Evolutionary conservation across 1,284 basidiomycete species (phyloP).

Genomic region (Moesziomyces globuligerus): DNA sequence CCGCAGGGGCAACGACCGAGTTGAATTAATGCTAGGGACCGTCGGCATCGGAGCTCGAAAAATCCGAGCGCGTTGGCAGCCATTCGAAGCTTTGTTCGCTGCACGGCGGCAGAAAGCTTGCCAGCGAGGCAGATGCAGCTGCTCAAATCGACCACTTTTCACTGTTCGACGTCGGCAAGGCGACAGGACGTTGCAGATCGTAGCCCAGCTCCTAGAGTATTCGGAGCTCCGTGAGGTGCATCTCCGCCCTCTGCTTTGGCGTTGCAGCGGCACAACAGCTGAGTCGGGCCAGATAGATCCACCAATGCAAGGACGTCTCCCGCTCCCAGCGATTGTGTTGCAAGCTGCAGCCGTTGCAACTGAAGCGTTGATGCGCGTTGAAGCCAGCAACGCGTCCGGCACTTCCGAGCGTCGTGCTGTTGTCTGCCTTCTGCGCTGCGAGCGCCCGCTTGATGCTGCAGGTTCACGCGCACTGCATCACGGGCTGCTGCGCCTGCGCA

Average conservation of each 20-base stretch:
- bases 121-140: background rate
- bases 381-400: conserved; percentile 6
- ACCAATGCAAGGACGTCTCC: background rate
- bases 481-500: background rate
- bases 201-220: background rate
- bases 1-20: no score
- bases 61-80: background rate
- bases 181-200: background rate
- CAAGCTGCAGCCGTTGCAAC: no score
- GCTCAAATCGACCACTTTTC: background rate
- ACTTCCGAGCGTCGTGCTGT: no score
- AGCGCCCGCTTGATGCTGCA: background rate
- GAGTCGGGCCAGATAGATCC: background rate
- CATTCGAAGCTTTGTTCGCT: background rate
- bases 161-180: background rate
- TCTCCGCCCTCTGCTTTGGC: background rate
- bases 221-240: no score
- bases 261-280: no score
- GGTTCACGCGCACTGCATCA: conserved; percentile 1
- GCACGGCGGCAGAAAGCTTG: background rate
- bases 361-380: no score
- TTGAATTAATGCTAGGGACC: conserved; percentile 1
- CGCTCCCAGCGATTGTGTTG: no score
- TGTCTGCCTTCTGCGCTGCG: no score
- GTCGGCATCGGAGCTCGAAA: conserved; percentile 24